Evolutionary conservation across 495 filamentous ascomycete genomes (phyloP), one percentile per base, ranked within the genome.

Genomic region (Glarea lozoyensis): DNA sequence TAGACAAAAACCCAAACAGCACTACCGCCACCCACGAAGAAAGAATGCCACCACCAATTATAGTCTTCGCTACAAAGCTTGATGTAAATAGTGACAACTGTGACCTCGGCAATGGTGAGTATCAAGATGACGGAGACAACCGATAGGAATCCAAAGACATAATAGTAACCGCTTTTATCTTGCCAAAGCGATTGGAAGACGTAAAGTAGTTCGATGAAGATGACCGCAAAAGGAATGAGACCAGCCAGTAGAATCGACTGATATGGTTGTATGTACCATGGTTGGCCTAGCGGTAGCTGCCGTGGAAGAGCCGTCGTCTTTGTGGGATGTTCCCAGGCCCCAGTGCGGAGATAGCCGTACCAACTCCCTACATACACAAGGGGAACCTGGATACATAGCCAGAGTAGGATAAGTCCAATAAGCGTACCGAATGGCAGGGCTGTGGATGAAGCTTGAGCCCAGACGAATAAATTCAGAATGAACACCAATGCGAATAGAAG

Each of bases 31-130:
- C 89, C 89, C 12, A 89, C 76, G 27, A 88, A 60, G 67, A 96
- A 92, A 49, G 82, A 86, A 57, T 87, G 83, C 88, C 88, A 94
- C 86, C 86, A 93, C 89, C 89, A 96, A 59, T 92, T 74, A 61
- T 94, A 87, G 58, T 94, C 90, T 79, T 88, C 89, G 10, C 77
- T 66, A 63, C 88, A 94, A 17, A 96, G 76, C 59, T 85, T 82
- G 34, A 84, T 78, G 58, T 96, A 96, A 12, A 87, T 88, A 2
- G 79, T 82, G 39, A 94, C 86, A 21, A 96, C 80, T 1, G 87
- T 93, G 42, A 93, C 88, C 68, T 96, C 86, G 39, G 87, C 75
- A 19, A 94, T 78, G 1, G 84, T 87, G 16, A 94, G 60, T 10
- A 92, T 69, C 12, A 89, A 62, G 29, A 96, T 86, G 0, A 78